Evolutionary conservation across 305 asterid species (phyloP), one percentile per base, ranked within the genome.

Genomic region (Fraxinus xanthoxyloides): DNA sequence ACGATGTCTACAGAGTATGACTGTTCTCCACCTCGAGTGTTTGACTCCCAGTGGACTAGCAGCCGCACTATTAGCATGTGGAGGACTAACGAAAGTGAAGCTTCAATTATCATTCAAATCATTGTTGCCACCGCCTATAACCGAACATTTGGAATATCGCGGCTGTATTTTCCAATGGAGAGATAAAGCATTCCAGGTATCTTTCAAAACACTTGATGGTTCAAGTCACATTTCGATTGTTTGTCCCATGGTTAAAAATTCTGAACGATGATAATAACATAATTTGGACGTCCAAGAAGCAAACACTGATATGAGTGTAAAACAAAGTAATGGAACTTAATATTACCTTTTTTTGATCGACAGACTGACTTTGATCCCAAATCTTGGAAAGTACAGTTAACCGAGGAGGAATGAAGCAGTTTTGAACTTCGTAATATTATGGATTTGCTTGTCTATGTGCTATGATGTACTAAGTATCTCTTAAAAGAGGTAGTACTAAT

Each of bases 1-100:
- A 51, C 85, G 96, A 78, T 90, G 97, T 84, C 87, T 95, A 15
- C 98, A 95, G 88, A 92, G 88, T 90, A 75, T 95, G 85, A 95
- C 97, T 0, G 83, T 88, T 19, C 91, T 95, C 82, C 97, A 93
- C 69, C 79, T 86, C 72, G 86, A 84, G 59, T 94, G 94, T 9
- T 85, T 93, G 88, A 87, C 92, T 36, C 89, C 95, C 1, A 80
- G 81, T 54, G 98, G 98, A 26, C 86, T 95, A 3, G 91, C 87
- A 0, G 92, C 95, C 32, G 94, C 92, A 19, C 89, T 93, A 78
- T 59, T 92, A 85, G 91, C 91, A 2, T 92, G 93, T 65, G 88
- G 91, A 34, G 92, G 92, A 76, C 85, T 91, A 70, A 90, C 87
- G 46, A 88, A 90, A 76, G 93, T 88, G 76, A 88, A 88, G 75